phyloP scores from a whole-genome alignment of 371 early-diverging fungal genomes.

The Syncephalastrum racemosum region DNA sequence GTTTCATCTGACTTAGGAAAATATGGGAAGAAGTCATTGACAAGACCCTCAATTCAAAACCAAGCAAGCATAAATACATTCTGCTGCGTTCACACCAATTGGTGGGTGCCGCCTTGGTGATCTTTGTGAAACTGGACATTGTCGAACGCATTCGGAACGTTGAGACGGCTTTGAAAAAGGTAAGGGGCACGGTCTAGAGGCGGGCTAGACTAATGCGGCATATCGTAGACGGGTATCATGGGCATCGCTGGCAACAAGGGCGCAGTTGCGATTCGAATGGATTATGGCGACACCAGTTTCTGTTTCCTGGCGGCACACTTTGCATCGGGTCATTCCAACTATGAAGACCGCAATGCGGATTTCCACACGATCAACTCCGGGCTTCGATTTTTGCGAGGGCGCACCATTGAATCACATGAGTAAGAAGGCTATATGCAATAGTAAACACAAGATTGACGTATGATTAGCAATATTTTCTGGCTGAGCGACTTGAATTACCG shows the following conservation, averaged over 20 bases:
- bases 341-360: slow-evolving; percentile 86
- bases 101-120: slow-evolving; percentile 83
- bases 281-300: slow-evolving; percentile 81
- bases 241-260: slow-evolving; percentile 92
- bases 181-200: slow-evolving; percentile 12
- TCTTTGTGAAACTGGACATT: slow-evolving; percentile 73
- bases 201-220: background rate
- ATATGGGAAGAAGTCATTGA: slow-evolving; percentile 72
- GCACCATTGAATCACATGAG: slow-evolving; percentile 74
- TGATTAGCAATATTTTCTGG: slow-evolving; percentile 74
- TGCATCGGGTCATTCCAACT: slow-evolving; percentile 81
- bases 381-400: slow-evolving; percentile 69
- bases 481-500: slow-evolving; percentile 92
- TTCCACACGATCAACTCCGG: slow-evolving; percentile 78
- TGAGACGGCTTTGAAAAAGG: slow-evolving; percentile 79
- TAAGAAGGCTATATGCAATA: slow-evolving; percentile 22
- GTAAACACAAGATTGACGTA: background rate
- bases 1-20: slow-evolving; percentile 19
- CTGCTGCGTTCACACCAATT: slow-evolving; percentile 82
- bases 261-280: slow-evolving; percentile 83
- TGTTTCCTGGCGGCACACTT: slow-evolving; percentile 93
- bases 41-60: slow-evolving; percentile 41
- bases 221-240: slow-evolving; percentile 67
- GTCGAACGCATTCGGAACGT: slow-evolving; percentile 79
- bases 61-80: slow-evolving; percentile 58